phyloP scores from a whole-genome alignment of 305 asterid species.

The Fraxinus ornus region DNA sequence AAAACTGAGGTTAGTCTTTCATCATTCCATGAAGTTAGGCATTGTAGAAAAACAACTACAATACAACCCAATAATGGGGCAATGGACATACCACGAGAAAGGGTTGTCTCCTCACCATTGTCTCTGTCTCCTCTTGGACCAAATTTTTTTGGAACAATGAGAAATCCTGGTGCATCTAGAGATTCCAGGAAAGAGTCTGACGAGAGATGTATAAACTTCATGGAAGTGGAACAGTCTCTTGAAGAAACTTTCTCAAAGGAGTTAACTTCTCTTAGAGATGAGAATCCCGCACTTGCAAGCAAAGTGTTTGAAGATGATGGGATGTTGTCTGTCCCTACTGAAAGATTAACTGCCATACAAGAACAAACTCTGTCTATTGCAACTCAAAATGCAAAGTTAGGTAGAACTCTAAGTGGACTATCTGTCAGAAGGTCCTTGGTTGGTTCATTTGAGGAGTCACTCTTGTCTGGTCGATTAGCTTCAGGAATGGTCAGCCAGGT shows the following conservation, averaged over 20 bases:
- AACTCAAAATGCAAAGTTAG: constrained; percentile 50
- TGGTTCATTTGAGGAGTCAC: constrained; percentile 94
- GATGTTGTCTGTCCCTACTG: constrained; percentile 39
- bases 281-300: constrained; percentile 23
- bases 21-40: constrained; percentile 34
- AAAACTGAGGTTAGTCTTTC: constrained; percentile 26
- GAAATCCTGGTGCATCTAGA: constrained; percentile 30
- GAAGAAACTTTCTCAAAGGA: constrained; percentile 51
- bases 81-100: constrained; percentile 32
- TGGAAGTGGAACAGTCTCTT: constrained; percentile 70
- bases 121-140: constrained; percentile 89
- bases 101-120: constrained; percentile 44
- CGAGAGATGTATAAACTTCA: constrained; percentile 50
- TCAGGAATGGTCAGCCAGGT: constrained; percentile 76
- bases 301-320: constrained; percentile 48
- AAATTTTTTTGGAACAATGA: constrained; percentile 45
- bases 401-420: constrained; percentile 61
- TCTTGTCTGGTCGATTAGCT: constrained; percentile 84
- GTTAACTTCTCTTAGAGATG: constrained; percentile 38
- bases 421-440: constrained; percentile 78
- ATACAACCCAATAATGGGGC: constrained; percentile 29
- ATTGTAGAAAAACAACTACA: constrained; percentile 28
- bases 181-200: constrained; percentile 40
- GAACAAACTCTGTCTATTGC: constrained; percentile 36
- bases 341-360: constrained; percentile 37